A percentile compares a stretch with the other conserved stretches of the same genome.
phyloP scores from a whole-genome alignment of 345 rosid genomes.

The Kernera saxatilis region DNA sequence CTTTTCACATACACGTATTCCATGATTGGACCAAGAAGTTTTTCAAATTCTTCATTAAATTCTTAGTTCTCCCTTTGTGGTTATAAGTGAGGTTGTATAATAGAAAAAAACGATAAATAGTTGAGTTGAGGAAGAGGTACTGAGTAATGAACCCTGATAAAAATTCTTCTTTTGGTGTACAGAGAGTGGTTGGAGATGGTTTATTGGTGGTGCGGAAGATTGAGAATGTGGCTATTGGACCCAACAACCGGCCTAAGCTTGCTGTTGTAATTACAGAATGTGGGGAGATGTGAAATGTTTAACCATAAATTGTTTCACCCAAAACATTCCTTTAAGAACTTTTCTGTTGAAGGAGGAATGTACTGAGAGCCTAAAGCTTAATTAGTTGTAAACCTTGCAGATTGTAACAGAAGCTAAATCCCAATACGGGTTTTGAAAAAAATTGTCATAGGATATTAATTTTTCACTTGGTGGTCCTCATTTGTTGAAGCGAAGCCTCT shows the following conservation, averaged over 20 bases:
- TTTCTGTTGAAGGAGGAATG: constrained; percentile 1
- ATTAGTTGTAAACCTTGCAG: constrained; percentile 7
- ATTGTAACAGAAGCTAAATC: neutral
- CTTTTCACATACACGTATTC: neutral
- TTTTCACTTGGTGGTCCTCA: constrained; percentile 39
- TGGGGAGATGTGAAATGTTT: constrained; percentile 71
- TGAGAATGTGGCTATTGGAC: constrained; percentile 93
- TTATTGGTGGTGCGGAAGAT: constrained; percentile 80
- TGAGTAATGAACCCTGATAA: neutral
- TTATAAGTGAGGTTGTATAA: neutral
- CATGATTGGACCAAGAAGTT: neutral
- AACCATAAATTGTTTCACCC: neutral
- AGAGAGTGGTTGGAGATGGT: constrained; percentile 96
- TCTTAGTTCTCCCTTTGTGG: neutral
- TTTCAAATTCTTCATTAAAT: neutral
- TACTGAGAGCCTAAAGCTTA: neutral
- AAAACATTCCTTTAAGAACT: neutral
- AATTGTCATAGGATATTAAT: neutral
- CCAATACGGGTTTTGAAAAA: neutral
- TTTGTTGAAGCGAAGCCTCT: constrained; percentile 43
- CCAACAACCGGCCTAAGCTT: constrained; percentile 85
- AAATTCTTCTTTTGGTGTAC: constrained; percentile 13
- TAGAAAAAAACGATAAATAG: neutral
- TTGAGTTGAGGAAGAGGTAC: neutral
- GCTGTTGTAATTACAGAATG: constrained; percentile 77